Percentiles rank a stretch among this genome's conserved stretches.
Evolutionary conservation across 2,329 filamentous ascomycete species (phyloP).

Genomic region (Alternaria arbusti): DNA sequence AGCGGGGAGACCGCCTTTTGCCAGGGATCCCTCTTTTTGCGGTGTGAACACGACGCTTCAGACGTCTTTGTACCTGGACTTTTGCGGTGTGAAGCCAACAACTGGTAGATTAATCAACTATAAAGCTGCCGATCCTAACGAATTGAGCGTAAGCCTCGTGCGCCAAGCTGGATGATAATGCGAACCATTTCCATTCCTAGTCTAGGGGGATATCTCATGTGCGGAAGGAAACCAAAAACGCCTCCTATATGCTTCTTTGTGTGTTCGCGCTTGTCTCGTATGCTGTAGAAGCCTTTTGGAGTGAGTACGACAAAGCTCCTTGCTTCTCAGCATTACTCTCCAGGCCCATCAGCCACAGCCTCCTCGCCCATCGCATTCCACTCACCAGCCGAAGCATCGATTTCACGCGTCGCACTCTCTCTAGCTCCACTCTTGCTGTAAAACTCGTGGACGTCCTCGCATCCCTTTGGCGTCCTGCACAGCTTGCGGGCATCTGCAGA

Average conservation of each 20-base stretch:
- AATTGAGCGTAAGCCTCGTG: not conserved
- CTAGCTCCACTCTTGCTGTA: constrained; percentile 25
- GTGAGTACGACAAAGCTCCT: constrained; percentile 17
- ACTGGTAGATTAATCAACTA: not conserved
- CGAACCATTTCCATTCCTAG: not conserved
- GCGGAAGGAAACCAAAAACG: not conserved
- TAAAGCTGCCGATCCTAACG: not conserved
- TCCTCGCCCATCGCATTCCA: constrained; percentile 38
- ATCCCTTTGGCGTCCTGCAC: constrained; percentile 71
- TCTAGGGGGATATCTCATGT: constrained; percentile 1
- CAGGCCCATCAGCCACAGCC: constrained; percentile 36
- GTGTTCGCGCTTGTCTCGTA: not conserved
- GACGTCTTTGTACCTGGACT: too few relatives aligned
- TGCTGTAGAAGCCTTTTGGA: not conserved
- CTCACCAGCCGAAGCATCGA: constrained; percentile 40
- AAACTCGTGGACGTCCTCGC: constrained; percentile 55
- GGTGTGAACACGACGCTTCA: too few relatives aligned
- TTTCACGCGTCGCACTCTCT: constrained; percentile 25
- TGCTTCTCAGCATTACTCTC: constrained; percentile 30
- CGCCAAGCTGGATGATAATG: not conserved
- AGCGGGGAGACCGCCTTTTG: not conserved
- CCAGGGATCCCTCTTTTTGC: constrained; percentile 1
- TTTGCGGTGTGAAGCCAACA: not conserved
- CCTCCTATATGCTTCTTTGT: not conserved
- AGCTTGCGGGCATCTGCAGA: constrained; percentile 60